phyloP scores from a whole-genome alignment of 768 basidiomycete genomes.

The Tubosaeta sp. region DNA sequence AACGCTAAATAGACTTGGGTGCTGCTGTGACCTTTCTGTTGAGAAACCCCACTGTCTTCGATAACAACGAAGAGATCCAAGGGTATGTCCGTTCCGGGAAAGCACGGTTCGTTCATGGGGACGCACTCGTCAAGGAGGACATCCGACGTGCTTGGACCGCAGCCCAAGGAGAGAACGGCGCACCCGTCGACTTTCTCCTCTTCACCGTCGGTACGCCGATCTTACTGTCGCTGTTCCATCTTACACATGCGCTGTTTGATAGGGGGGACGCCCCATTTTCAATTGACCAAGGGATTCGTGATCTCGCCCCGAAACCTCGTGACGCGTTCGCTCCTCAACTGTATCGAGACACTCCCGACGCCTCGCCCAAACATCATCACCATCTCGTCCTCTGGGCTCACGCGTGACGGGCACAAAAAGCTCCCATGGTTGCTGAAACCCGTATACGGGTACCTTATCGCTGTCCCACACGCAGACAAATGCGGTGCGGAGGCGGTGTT shows the following conservation, averaged over 20 bases:
- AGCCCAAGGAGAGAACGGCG: conserved; percentile 22
- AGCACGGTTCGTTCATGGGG: conserved; percentile 55
- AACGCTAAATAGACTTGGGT: conserved; percentile 43
- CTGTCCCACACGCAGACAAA: conserved; percentile 56
- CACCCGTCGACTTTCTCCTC: conserved; percentile 49
- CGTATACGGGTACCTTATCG: conserved; percentile 44
- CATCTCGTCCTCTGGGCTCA: conserved; percentile 53
- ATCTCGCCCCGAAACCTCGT: conserved; percentile 54
- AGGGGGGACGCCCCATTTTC: conserved; percentile 38
- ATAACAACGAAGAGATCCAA: conserved; percentile 51
- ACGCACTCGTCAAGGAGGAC: conserved; percentile 52
- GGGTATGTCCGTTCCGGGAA: conserved; percentile 45
- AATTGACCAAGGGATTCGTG: conserved; percentile 43
- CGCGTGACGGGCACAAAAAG: conserved; percentile 36
- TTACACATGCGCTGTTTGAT: not conserved
- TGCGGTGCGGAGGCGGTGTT: conserved; percentile 51
- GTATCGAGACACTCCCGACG: conserved; percentile 50
- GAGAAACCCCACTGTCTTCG: conserved; percentile 49
- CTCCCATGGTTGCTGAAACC: conserved; percentile 49
- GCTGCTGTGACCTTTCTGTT: conserved; percentile 62
- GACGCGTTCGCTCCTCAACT: conserved; percentile 52
- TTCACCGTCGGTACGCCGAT: conserved; percentile 58
- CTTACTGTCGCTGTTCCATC: not conserved
- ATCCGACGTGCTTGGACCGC: conserved; percentile 50
- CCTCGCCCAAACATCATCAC: conserved; percentile 46